phyloP scores from a whole-genome alignment of 768 basidiomycete genomes.

The Gelatoporia subvermispora region DNA sequence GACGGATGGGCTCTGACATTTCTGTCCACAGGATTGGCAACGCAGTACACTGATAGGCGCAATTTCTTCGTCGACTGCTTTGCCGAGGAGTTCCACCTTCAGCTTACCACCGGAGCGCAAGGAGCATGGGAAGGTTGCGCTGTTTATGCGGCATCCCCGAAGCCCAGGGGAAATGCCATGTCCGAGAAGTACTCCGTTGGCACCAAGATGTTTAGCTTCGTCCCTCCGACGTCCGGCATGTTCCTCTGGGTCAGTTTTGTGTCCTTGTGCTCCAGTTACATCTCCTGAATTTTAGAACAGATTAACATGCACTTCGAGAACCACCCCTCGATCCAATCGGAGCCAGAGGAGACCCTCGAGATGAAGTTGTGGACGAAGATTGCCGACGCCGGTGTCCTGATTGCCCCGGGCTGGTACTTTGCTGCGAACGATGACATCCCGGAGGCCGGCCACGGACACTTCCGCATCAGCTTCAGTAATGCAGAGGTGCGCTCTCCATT shows the following conservation, averaged over 20 bases:
- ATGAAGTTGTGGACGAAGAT: conserved; percentile 56
- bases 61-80: conserved; percentile 64
- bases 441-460: conserved; percentile 39
- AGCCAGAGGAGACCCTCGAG: conserved; percentile 43
- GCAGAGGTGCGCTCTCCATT: conserved; percentile 35
- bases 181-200: conserved; percentile 37
- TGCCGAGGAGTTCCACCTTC: conserved; percentile 55
- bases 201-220: conserved; percentile 53
- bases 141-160: conserved; percentile 43
- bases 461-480: conserved; percentile 55
- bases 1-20: neutral
- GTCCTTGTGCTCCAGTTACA: neutral
- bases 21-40: conserved; percentile 37
- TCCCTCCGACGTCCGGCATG: conserved; percentile 82
- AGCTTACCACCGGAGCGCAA: conserved; percentile 23
- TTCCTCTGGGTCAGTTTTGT: conserved; percentile 59
- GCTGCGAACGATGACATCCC: conserved; percentile 25
- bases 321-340: conserved; percentile 39
- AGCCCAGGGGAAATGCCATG: conserved; percentile 21
- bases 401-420: conserved; percentile 59
- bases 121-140: conserved; percentile 31
- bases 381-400: conserved; percentile 56
- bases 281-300: conserved; percentile 27
- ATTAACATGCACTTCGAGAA: conserved; percentile 57
- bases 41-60: conserved; percentile 54